phyloP scores from a whole-genome alignment of 2,329 filamentous ascomycete genomes.

The Leptographium galeiforme region DNA sequence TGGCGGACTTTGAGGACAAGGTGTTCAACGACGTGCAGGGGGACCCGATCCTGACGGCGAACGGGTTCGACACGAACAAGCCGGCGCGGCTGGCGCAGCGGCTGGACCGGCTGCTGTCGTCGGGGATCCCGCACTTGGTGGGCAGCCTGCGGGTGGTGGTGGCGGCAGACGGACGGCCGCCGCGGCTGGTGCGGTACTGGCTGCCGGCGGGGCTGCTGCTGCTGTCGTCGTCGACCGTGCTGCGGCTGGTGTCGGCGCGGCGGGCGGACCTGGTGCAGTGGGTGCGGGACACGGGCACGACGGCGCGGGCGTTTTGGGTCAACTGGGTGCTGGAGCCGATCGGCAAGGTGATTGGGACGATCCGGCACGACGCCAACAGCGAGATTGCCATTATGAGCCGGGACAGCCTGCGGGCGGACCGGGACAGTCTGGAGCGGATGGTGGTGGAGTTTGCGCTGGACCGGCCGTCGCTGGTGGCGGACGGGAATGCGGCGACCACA shows the following conservation, averaged over 20 bases:
- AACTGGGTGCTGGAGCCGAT: conserved; percentile 91
- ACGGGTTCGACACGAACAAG: conserved; percentile 34
- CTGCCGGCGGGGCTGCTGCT: conserved; percentile 58
- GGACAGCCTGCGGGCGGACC: conserved; percentile 77
- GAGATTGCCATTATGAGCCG: conserved; percentile 96
- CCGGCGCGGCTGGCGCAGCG: conserved; percentile 51
- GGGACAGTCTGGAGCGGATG: conserved; percentile 90
- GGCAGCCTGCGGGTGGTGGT: conserved; percentile 41
- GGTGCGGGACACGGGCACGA: conserved; percentile 66
- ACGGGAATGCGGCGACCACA: conserved; percentile 15
- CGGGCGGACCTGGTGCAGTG: conserved; percentile 67
- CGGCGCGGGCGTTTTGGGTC: conserved; percentile 77
- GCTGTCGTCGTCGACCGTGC: conserved; percentile 74
- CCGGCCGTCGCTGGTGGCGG: conserved; percentile 49
- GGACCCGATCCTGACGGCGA: conserved; percentile 43
- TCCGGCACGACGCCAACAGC: conserved; percentile 80
- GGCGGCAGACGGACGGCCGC: conserved; percentile 59
- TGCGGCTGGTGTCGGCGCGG: conserved; percentile 62
- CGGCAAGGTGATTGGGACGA: conserved; percentile 75
- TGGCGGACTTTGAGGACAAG: conserved; percentile 51
- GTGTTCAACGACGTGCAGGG: conserved; percentile 50
- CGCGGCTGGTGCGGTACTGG: conserved; percentile 73
- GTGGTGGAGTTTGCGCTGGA: conserved; percentile 90
- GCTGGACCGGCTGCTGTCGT: conserved; percentile 54
- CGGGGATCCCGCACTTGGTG: conserved; percentile 55